Evolutionary conservation across 2,329 filamentous ascomycete species (phyloP).

Genomic region (Colletotrichum kahawae): DNA sequence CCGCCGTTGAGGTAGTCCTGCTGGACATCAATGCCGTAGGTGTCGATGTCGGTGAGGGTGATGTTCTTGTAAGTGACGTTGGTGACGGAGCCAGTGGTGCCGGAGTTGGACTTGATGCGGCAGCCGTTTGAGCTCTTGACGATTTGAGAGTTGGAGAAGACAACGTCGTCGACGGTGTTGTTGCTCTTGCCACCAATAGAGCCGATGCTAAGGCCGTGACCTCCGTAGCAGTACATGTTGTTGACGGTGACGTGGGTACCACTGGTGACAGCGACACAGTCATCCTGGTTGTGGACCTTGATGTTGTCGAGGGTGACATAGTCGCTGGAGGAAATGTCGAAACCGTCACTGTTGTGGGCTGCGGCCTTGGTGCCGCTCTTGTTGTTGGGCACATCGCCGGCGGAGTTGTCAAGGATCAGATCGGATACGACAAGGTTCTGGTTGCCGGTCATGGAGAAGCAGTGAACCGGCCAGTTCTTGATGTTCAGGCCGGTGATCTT

Average conservation of each 20-base stretch:
- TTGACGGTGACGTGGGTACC: constrained; percentile 44
- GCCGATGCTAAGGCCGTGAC: constrained; percentile 52
- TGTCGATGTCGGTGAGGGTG: constrained; percentile 17
- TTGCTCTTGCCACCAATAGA: constrained; percentile 42
- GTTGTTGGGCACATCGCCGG: constrained; percentile 9
- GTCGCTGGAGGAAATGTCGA: constrained; percentile 43
- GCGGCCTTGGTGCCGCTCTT: constrained; percentile 10
- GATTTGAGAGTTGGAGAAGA: constrained; percentile 44
- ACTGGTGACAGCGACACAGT: constrained; percentile 50
- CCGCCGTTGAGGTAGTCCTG: constrained; percentile 22
- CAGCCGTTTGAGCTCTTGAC: constrained; percentile 46
- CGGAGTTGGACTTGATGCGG: constrained; percentile 51
- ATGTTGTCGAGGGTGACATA: constrained; percentile 40
- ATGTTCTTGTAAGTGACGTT: constrained; percentile 46
- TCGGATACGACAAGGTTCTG: neutral
- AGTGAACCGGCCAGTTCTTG: constrained; percentile 22
- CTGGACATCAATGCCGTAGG: constrained; percentile 18
- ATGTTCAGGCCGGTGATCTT: constrained; percentile 14
- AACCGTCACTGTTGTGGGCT: constrained; percentile 48
- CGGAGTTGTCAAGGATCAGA: constrained; percentile 13
- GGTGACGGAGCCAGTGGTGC: constrained; percentile 38
- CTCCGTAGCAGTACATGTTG: constrained; percentile 47
- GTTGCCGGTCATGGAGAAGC: constrained; percentile 16
- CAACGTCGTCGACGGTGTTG: constrained; percentile 48
- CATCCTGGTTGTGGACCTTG: constrained; percentile 44